These are phyloP conservation scores for Metschnikowia kunwiensis DNA, from an alignment of 805 yeast species.

Conservation along the genomic window DNA sequence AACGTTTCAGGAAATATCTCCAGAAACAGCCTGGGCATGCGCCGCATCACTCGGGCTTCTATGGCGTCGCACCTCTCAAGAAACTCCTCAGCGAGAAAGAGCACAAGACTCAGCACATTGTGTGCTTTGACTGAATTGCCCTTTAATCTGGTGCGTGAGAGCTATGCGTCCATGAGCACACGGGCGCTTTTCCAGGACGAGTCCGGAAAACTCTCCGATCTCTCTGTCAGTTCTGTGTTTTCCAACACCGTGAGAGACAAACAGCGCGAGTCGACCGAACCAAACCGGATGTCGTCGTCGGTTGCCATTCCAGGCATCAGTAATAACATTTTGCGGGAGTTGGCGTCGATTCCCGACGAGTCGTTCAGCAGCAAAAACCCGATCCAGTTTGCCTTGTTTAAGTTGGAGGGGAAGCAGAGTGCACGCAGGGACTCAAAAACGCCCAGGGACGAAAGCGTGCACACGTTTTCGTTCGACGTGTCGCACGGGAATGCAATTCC, in stretches of 20 bases:
- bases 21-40: background rate
- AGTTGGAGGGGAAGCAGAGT: slow-evolving; percentile 63
- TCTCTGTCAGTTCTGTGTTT: slow-evolving; percentile 34
- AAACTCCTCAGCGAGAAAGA: slow-evolving; percentile 25
- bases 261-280: background rate
- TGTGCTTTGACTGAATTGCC: slow-evolving; percentile 42
- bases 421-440: too few relatives aligned
- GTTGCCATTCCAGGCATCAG: slow-evolving; percentile 57
- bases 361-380: slow-evolving; percentile 64
- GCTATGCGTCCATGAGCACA: slow-evolving; percentile 11
- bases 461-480: too few relatives aligned
- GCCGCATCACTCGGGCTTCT: slow-evolving; percentile 7
- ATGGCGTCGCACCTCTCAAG: slow-evolving; percentile 19
- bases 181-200: slow-evolving; percentile 7
- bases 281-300: slow-evolving; percentile 20
- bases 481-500: too few relatives aligned
- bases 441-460: too few relatives aligned
- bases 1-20: too few relatives aligned
- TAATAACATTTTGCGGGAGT: slow-evolving; percentile 45
- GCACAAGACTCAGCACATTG: slow-evolving; percentile 36
- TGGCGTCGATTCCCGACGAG: slow-evolving; percentile 85
- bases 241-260: slow-evolving; percentile 20
- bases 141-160: slow-evolving; percentile 22
- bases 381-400: slow-evolving; percentile 65
- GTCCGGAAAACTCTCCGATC: slow-evolving; percentile 28